These are phyloP conservation scores for Podaxis rugospora DNA, from an alignment of 768 basidiomycete genomes.

Conservation along the genomic window DNA sequence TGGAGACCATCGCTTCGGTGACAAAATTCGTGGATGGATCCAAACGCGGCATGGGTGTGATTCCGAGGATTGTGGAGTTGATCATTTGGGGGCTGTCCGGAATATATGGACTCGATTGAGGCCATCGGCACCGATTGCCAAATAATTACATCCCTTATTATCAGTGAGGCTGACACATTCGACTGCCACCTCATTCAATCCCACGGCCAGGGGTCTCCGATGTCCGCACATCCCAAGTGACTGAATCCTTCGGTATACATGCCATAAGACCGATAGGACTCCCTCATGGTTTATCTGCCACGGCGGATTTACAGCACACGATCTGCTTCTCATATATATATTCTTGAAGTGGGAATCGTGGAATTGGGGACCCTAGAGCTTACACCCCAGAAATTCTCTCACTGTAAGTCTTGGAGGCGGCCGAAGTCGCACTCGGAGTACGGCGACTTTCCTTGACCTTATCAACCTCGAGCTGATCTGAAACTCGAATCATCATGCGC, in stretches of 20 bases:
- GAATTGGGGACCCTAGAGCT: not conserved
- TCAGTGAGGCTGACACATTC: not conserved
- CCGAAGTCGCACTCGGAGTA: not conserved
- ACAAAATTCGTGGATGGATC: too few relatives aligned
- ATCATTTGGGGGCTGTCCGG: not conserved
- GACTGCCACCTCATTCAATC: too few relatives aligned
- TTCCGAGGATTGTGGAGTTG: not conserved
- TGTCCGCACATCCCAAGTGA: too few relatives aligned
- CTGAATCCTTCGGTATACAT: too few relatives aligned
- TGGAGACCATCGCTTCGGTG: not conserved
- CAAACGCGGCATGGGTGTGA: not conserved
- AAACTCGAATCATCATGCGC: not conserved
- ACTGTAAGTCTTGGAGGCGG: too few relatives aligned
- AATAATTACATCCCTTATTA: not conserved
- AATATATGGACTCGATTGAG: not conserved
- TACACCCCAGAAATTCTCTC: too few relatives aligned
- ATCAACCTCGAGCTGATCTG: not conserved
- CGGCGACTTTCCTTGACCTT: not conserved
- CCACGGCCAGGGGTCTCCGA: too few relatives aligned
- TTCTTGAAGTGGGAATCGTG: not conserved
- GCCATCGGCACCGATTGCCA: not conserved
- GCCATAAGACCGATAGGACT: not conserved
- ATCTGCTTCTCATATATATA: not conserved
- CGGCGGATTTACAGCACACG: not conserved
- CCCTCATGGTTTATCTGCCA: not conserved